phyloP scores from a whole-genome alignment of 2,329 filamentous ascomycete species.

The Colletotrichum cereale region DNA sequence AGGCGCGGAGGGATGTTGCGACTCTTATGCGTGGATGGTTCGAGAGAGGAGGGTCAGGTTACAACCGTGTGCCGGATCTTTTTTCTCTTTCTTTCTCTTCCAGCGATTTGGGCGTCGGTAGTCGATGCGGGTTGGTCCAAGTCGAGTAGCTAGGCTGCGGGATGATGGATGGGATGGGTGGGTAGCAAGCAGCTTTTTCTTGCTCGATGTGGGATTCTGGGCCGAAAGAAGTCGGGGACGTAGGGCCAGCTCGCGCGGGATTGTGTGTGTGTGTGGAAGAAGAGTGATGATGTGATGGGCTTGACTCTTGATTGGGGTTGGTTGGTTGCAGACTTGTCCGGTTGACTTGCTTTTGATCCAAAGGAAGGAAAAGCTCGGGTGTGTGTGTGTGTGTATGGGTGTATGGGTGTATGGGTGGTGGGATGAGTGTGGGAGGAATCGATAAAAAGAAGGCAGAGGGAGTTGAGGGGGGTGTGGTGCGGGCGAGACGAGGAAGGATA shows the following conservation, averaged over 20 bases:
- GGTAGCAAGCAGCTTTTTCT: slow-evolving; percentile 35
- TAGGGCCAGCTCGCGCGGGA: slow-evolving; percentile 17
- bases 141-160: slow-evolving; percentile 18
- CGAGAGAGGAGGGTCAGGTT: slow-evolving; percentile 16
- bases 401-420: background rate
- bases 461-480: background rate
- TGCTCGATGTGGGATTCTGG: slow-evolving; percentile 25
- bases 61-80: slow-evolving; percentile 18
- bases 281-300: slow-evolving; percentile 39
- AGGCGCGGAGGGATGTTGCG: slow-evolving; percentile 37
- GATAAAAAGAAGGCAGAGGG: background rate
- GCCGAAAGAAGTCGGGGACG: slow-evolving; percentile 36
- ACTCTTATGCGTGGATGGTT: slow-evolving; percentile 35
- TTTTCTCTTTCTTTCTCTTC: background rate
- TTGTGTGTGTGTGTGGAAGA: slow-evolving; percentile 24
- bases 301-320: slow-evolving; percentile 26
- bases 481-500: slow-evolving; percentile 24
- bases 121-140: slow-evolving; percentile 27
- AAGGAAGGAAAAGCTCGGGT: slow-evolving; percentile 1
- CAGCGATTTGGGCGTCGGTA: slow-evolving; percentile 25
- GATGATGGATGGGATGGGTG: slow-evolving; percentile 22
- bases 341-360: slow-evolving; percentile 37
- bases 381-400: slow-evolving; percentile 20
- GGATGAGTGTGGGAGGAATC: slow-evolving; percentile 30
- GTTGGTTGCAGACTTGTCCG: slow-evolving; percentile 18